Conservation (phyloP, 2,329 filamentous ascomycete species). For the Plectosphaerella plurivora region DNA sequence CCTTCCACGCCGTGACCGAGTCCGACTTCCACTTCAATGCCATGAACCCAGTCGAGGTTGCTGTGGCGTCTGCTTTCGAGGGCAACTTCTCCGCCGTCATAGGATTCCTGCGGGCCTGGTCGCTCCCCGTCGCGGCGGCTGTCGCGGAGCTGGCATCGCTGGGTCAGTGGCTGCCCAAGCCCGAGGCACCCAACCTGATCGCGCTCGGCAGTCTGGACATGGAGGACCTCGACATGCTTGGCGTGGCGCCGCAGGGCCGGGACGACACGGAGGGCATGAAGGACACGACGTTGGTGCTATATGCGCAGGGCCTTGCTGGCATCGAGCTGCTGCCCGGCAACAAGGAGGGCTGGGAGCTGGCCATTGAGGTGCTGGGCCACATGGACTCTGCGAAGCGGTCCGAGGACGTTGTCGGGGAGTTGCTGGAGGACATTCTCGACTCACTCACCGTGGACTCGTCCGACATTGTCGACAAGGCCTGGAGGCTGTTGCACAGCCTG, state of each 20-base stretch:
- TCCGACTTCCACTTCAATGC: conserved; percentile 75
- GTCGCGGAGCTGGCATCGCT: conserved; percentile 81
- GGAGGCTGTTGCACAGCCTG: conserved; percentile 71
- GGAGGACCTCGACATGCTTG: conserved; percentile 81
- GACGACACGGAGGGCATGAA: conserved; percentile 64
- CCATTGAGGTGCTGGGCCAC: conserved; percentile 75
- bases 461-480: conserved; percentile 74
- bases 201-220: conserved; percentile 67
- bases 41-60: conserved; percentile 72
- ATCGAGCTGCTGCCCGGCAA: conserved; percentile 42
- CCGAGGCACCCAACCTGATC: conserved; percentile 47
- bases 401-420: conserved; percentile 67
- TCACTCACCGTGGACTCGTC: conserved; percentile 61
- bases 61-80: conserved; percentile 76
- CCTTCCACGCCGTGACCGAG: conserved; percentile 64
- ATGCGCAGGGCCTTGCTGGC: conserved; percentile 64
- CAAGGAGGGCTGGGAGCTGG: conserved; percentile 83
- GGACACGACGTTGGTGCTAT: conserved; percentile 73
- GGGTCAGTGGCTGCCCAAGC: conserved; percentile 73
- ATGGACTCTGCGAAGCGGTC: conserved; percentile 70
- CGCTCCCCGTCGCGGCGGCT: conserved; percentile 70
- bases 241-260: conserved; percentile 54
- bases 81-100: conserved; percentile 75
- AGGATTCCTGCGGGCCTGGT: conserved; percentile 73
- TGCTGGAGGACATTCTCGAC: conserved; percentile 64